Percentiles rank a stretch among this genome's conserved stretches.
phyloP scores from a whole-genome alignment of 2,329 filamentous ascomycete genomes.

The Orbilia blumenaviensis region DNA sequence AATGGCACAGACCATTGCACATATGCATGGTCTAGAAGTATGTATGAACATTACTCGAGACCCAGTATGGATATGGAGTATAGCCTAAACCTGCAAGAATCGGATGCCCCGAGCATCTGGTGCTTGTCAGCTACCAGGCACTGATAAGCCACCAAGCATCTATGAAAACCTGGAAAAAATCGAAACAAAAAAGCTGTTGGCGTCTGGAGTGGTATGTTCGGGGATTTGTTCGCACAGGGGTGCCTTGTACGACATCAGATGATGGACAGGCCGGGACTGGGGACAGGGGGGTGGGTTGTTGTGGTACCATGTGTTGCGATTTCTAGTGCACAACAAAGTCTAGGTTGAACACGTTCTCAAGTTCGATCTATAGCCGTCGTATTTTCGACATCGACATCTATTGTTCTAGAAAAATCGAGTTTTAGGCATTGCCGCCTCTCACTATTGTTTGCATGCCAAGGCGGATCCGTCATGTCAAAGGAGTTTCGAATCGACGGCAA shows the following conservation, averaged over 20 bases:
- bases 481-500: conserved; percentile 1
- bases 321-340: neutral
- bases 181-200: neutral
- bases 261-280: neutral
- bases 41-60: neutral
- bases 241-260: conserved; percentile 13
- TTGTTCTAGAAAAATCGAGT: neutral
- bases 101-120: neutral
- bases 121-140: neutral
- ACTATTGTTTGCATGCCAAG: neutral
- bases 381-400: neutral
- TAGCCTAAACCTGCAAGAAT: neutral
- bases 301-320: neutral
- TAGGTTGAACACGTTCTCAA: neutral
- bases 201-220: neutral
- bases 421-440: neutral
- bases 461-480: neutral
- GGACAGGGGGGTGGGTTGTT: neutral
- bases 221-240: neutral
- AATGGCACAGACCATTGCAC: no score
- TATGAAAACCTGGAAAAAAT: neutral
- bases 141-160: neutral
- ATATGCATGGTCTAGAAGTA: neutral
- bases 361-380: neutral
- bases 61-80: neutral